Evolutionary conservation across 2,329 filamentous ascomycete genomes (phyloP), one percentile per base, ranked within the genome.

Genomic region (Hymenoscyphus albidus): DNA sequence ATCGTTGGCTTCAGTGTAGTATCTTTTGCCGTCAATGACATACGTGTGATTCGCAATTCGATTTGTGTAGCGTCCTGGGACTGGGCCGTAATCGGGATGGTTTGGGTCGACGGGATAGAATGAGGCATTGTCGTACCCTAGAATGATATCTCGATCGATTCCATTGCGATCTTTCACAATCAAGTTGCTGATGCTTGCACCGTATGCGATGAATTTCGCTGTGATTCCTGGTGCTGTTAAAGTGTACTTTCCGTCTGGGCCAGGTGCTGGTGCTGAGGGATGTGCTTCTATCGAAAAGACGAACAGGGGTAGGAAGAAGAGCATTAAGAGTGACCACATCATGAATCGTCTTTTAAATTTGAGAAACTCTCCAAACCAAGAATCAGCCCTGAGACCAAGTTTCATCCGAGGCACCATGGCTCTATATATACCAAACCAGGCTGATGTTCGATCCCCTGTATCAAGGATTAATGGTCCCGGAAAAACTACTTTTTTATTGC

Each of bases 41-140:
- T 91, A 91, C 2, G 84, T 88, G 77, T 85, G 87, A 80, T 92
- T 91, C 80, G 85, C 86, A 80, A 92, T 92, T 71, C 90, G 88
- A 76, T 93, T 93, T 65, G 89, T 89, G 74, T 93, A 93, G 63
- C 90, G 86, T 55, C 89, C 89, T 1, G 88, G 88, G 0, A 93
- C 86, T 70, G 86, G 80, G 66, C 88, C 89, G 69, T 89, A 86
- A 79, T 92, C 88, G 61, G 84, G 85, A 74, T 92, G 86, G 66
- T 82, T 79, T 67, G 78, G 77, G 76, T 91, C 87, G 56, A 85
- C 75, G 66, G 77, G 77, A 77, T 92, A 93, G 77, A 88, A 85
- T 61, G 80, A 85, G 59, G 89, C 89, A 73, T 92, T 91, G 78
- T 92, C 90, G 73, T 87, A 92, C 58, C 90, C 90, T 60, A 85